These are phyloP conservation scores for Crithidia brevicula DNA, from an alignment of 208 protist species.

Conservation along the genomic window DNA sequence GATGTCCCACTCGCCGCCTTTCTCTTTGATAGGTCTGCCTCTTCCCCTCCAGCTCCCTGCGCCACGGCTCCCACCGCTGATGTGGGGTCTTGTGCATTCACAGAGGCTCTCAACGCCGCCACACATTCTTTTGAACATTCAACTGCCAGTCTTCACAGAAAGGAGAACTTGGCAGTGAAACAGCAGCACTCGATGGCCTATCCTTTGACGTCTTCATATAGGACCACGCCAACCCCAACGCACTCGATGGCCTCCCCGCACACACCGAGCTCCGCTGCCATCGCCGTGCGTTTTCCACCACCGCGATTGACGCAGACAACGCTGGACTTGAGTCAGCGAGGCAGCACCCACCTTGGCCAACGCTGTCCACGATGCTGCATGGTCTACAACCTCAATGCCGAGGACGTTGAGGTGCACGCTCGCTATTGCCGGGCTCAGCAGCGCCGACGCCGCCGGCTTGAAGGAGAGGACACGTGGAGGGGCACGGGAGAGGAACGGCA, in stretches of 20 bases:
- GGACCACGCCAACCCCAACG: too few species aligned
- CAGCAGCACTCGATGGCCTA: not conserved
- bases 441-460: not conserved
- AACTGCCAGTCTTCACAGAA: not conserved
- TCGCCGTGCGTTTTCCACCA: too few species aligned
- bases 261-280: too few species aligned
- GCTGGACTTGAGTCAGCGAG: constrained; percentile 74
- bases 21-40: not conserved
- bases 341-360: constrained; percentile 25
- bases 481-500: too few species aligned
- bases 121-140: too few species aligned
- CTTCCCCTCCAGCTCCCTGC: not conserved
- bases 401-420: constrained; percentile 59
- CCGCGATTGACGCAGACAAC: constrained; percentile 49
- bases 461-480: not conserved
- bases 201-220: too few species aligned
- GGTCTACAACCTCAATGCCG: constrained; percentile 52
- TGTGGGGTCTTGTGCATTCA: too few species aligned
- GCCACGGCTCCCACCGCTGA: too few species aligned
- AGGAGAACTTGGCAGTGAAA: not conserved
- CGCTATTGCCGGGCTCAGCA: constrained; percentile 37
- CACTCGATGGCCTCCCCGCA: too few species aligned
- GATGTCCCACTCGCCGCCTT: constrained; percentile 12
- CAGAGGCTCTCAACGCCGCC: too few species aligned
- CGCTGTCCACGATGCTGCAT: constrained; percentile 64